Conservation (phyloP, 768 basidiomycete genomes). For the Leccinum subgranulosum region DNA sequence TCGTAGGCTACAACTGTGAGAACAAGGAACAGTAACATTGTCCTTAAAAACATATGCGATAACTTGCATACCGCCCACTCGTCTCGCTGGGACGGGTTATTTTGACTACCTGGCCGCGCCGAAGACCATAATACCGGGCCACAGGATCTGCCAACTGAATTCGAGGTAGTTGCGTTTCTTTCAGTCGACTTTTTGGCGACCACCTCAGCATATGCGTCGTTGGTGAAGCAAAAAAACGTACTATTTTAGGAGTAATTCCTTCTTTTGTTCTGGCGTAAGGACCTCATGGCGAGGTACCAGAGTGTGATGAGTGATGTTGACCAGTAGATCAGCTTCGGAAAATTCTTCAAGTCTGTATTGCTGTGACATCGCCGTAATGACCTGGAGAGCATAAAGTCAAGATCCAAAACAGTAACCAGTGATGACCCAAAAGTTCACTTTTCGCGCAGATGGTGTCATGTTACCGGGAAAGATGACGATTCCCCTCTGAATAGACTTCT, state of each 20-base stretch:
- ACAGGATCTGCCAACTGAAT: conserved; percentile 97
- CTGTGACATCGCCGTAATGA: conserved; percentile 85
- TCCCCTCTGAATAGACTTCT: conserved; percentile 84
- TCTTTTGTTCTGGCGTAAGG: conserved; percentile 82
- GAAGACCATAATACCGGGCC: conserved; percentile 96
- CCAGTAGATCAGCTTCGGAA: conserved; percentile 91
- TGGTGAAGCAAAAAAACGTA: conserved; percentile 42
- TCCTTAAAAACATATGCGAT: conserved; percentile 81
- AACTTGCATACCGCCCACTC: conserved; percentile 88
- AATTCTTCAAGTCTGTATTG: conserved; percentile 94
- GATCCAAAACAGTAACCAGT: not conserved
- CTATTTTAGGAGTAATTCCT: conserved; percentile 86
- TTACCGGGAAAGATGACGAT: conserved; percentile 94
- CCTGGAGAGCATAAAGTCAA: conserved; percentile 44
- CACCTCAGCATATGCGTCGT: conserved; percentile 7
- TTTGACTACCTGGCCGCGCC: conserved; percentile 96
- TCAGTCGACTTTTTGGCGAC: conserved; percentile 68
- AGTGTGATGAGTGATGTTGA: conserved; percentile 96
- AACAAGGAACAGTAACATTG: not conserved
- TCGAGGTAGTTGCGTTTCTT: conserved; percentile 96
- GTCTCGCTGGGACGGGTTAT: conserved; percentile 97
- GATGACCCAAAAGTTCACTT: conserved; percentile 48
- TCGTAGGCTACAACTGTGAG: conserved; percentile 11
- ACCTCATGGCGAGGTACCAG: conserved; percentile 93
- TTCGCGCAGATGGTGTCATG: conserved; percentile 96